These are phyloP conservation scores for Ostreobium quekettii DNA, from an alignment of 139 green algal species.

Conservation along the genomic window DNA sequence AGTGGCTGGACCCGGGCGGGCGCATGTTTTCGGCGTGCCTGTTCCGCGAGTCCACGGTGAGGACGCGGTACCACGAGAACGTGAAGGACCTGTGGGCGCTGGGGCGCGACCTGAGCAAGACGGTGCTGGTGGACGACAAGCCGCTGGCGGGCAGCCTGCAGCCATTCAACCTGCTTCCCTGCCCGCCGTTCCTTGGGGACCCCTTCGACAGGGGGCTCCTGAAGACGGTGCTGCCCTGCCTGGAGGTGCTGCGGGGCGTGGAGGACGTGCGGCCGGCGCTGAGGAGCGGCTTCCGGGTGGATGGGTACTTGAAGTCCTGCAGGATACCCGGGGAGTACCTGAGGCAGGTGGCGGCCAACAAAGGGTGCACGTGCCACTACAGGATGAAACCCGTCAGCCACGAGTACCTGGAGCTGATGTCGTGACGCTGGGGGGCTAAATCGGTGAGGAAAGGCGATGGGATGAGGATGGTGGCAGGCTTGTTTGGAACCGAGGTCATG, in stretches of 20 bases:
- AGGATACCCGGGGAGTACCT: neutral
- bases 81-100: conserved; percentile 78
- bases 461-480: no score
- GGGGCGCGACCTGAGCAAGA: conserved; percentile 48
- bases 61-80: conserved; percentile 62
- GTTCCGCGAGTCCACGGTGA: conserved; percentile 42
- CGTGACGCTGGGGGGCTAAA: no score
- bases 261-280: conserved; percentile 24
- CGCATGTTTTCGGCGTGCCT: conserved; percentile 37
- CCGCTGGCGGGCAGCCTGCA: conserved; percentile 78
- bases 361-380: no score
- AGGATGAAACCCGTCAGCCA: no score
- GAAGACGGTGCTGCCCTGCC: conserved; percentile 72
- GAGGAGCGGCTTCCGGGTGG: conserved; percentile 46
- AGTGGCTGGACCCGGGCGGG: conserved; percentile 52
- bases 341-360: no score
- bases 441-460: no score
- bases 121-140: conserved; percentile 85
- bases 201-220: conserved; percentile 64
- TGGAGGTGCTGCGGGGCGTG: conserved; percentile 40
- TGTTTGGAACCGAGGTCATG: no score
- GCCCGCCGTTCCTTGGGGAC: conserved; percentile 71
- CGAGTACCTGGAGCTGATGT: no score
- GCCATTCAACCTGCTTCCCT: conserved; percentile 78
- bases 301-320: neutral